A percentile compares a stretch with the other conserved stretches of the same genome.
Evolutionary conservation across 768 basidiomycete species (phyloP).

Genomic region (Harrya chromipes): DNA sequence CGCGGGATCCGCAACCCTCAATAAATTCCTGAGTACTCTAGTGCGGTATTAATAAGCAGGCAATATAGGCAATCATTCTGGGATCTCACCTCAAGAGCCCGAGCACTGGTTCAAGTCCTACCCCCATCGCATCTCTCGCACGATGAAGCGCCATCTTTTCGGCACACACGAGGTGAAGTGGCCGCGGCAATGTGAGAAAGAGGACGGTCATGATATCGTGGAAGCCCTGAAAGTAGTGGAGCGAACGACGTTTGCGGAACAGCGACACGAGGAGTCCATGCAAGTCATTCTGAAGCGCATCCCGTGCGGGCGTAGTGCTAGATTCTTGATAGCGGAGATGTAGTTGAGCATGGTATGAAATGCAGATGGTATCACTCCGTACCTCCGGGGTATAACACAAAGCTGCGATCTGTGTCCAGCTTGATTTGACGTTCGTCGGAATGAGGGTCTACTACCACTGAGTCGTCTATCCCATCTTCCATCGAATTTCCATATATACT

Average conservation of each 20-base stretch:
- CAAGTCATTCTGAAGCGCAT: conserved; percentile 60
- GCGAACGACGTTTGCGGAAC: conserved; percentile 66
- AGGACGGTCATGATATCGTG: conserved; percentile 90
- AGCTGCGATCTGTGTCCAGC: conserved; percentile 90
- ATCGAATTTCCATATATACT: conserved; percentile 1
- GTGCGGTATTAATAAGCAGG: background rate
- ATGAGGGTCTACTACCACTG: conserved; percentile 38
- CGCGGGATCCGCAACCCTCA: conserved; percentile 66
- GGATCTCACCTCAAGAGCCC: conserved; percentile 63
- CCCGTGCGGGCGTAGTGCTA: conserved; percentile 29
- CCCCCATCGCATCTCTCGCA: conserved; percentile 86
- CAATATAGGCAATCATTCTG: background rate
- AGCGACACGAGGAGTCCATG: conserved; percentile 70
- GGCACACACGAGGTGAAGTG: conserved; percentile 54
- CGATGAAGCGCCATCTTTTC: conserved; percentile 33
- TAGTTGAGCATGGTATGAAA: conserved; percentile 9
- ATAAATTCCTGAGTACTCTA: conserved; percentile 72
- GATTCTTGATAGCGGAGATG: conserved; percentile 16
- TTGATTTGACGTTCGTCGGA: conserved; percentile 83
- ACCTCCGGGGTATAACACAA: conserved; percentile 92
- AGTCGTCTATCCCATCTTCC: background rate
- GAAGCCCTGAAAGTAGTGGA: conserved; percentile 90
- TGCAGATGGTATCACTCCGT: conserved; percentile 22
- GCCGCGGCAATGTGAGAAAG: conserved; percentile 65
- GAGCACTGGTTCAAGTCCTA: conserved; percentile 78